A percentile compares a stretch with the other conserved stretches of the same genome.
Conservation (phyloP, 1,139 yeast genomes). For the Meyerozyma smithsonii region DNA sequence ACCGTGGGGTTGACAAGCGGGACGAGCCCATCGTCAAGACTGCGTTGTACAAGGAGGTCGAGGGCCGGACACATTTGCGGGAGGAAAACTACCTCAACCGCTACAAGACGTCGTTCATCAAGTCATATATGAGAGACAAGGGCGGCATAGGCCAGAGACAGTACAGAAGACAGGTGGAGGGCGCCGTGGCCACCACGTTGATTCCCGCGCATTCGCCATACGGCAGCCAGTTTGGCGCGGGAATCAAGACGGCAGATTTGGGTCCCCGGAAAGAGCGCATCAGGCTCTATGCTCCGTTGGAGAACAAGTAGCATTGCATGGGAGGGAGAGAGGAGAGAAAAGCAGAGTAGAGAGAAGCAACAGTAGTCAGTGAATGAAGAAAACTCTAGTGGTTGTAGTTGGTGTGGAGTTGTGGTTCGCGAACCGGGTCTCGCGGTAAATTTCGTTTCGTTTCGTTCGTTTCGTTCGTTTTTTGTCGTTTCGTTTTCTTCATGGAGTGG, state of each 20-base stretch:
- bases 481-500: slow-evolving; percentile 41
- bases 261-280: slow-evolving; percentile 46
- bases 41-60: slow-evolving; percentile 34
- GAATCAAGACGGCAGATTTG: slow-evolving; percentile 39
- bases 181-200: slow-evolving; percentile 28
- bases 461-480: background rate
- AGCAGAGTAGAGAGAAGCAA: background rate
- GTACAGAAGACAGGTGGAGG: slow-evolving; percentile 30
- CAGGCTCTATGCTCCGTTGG: slow-evolving; percentile 37
- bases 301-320: slow-evolving; percentile 6
- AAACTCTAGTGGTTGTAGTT: background rate
- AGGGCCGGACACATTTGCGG: slow-evolving; percentile 34
- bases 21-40: slow-evolving; percentile 39
- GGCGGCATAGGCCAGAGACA: slow-evolving; percentile 46
- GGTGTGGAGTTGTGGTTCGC: background rate
- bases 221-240: slow-evolving; percentile 43
- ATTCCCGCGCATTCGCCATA: slow-evolving; percentile 43
- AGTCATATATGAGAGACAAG: slow-evolving; percentile 41
- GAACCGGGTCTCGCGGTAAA: too few species aligned
- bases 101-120: slow-evolving; percentile 40
- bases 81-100: slow-evolving; percentile 34
- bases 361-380: too few species aligned
- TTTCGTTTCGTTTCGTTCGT: too few species aligned
- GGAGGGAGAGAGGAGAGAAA: background rate
- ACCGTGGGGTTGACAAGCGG: slow-evolving; percentile 32